Percentiles rank a stretch among this genome's conserved stretches.
phyloP scores from a whole-genome alignment of 495 filamentous ascomycete genomes.

The Neohortaea acidophila region DNA sequence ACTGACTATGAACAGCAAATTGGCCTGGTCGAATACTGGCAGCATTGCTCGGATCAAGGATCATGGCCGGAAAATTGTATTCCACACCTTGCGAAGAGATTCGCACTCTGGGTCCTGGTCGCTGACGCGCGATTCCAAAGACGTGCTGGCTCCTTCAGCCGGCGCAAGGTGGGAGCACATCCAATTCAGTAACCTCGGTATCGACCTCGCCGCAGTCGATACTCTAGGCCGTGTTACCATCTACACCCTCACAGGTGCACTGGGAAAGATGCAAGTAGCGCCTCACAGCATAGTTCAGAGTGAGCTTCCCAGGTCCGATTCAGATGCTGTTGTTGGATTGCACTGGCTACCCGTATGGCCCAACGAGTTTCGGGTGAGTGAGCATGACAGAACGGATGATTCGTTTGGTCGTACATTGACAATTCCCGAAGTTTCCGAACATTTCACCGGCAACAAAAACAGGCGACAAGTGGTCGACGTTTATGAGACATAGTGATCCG shows the following conservation, averaged over 20 bases:
- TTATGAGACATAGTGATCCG: background rate
- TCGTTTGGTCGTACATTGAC: no score
- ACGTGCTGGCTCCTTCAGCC: slow-evolving; percentile 32
- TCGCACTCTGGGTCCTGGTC: slow-evolving; percentile 59
- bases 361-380: slow-evolving; percentile 26
- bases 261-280: slow-evolving; percentile 48
- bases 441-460: slow-evolving; percentile 26
- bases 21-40: slow-evolving; percentile 82
- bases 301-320: slow-evolving; percentile 46
- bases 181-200: slow-evolving; percentile 58
- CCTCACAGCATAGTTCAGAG: slow-evolving; percentile 34
- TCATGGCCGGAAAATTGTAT: slow-evolving; percentile 50
- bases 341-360: slow-evolving; percentile 49
- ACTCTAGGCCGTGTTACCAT: slow-evolving; percentile 56
- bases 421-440: slow-evolving; percentile 7
- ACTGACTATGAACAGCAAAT: slow-evolving; percentile 36
- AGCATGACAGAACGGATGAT: background rate
- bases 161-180: slow-evolving; percentile 54
- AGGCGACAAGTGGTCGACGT: slow-evolving; percentile 6
- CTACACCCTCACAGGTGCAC: slow-evolving; percentile 41
- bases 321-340: slow-evolving; percentile 62
- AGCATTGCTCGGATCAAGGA: slow-evolving; percentile 68
- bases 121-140: slow-evolving; percentile 46
- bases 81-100: slow-evolving; percentile 56
- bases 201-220: slow-evolving; percentile 66